phyloP scores from a whole-genome alignment of 495 filamentous ascomycete genomes.

The Xylaria curta region DNA sequence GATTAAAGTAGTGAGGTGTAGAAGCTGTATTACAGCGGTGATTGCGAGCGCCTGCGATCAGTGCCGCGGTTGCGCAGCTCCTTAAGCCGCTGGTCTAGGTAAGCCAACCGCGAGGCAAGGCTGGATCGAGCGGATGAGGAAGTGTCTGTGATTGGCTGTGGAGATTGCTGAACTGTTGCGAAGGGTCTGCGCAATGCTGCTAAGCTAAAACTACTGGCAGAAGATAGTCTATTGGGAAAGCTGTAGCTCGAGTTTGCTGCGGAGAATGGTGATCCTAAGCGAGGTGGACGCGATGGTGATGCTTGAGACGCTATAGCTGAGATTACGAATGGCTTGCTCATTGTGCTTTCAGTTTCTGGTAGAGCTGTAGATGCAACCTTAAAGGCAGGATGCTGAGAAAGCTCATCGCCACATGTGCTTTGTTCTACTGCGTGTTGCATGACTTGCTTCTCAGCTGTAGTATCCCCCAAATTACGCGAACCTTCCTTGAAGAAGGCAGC shows the following conservation, averaged over 20 bases:
- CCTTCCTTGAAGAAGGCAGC: slow-evolving; percentile 39
- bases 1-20: background rate
- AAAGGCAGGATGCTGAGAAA: background rate
- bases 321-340: slow-evolving; percentile 27
- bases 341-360: background rate
- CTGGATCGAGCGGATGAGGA: slow-evolving; percentile 44
- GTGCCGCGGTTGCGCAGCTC: slow-evolving; percentile 51
- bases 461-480: slow-evolving; percentile 17
- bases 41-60: slow-evolving; percentile 46
- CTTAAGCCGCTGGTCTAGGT: slow-evolving; percentile 59
- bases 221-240: slow-evolving; percentile 55
- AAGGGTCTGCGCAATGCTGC: slow-evolving; percentile 54
- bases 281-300: slow-evolving; percentile 41
- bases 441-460: slow-evolving; percentile 5
- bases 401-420: background rate
- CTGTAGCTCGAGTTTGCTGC: slow-evolving; percentile 51
- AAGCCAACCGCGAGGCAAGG: slow-evolving; percentile 54
- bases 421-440: background rate
- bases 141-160: slow-evolving; percentile 36
- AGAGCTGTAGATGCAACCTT: background rate
- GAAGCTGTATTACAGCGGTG: slow-evolving; percentile 43
- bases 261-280: slow-evolving; percentile 60
- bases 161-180: slow-evolving; percentile 49
- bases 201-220: slow-evolving; percentile 48
- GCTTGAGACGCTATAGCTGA: slow-evolving; percentile 27